Evolutionary conservation across 2,329 filamentous ascomycete species (phyloP).

Genomic region (Trichophaea hybrida): DNA sequence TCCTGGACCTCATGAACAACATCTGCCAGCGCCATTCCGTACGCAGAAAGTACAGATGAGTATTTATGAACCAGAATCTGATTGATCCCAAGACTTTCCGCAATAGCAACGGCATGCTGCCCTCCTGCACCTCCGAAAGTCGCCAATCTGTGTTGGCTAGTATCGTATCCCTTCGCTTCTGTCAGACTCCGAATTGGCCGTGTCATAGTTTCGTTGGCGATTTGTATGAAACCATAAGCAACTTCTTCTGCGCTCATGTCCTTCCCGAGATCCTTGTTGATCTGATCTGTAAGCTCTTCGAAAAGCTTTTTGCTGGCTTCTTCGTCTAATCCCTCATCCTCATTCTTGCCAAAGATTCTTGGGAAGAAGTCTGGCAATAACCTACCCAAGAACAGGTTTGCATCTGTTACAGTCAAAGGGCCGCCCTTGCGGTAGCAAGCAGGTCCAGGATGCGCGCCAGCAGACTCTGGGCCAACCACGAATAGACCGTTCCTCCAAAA

Average conservation of each 20-base stretch:
- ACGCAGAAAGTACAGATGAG: conserved; percentile 77
- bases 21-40: conserved; percentile 84
- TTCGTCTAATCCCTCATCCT: conserved; percentile 64
- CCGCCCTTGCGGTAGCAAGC: conserved; percentile 85
- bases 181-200: conserved; percentile 79
- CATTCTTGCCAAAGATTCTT: conserved; percentile 84
- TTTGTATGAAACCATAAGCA: conserved; percentile 75
- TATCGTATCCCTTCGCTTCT: conserved; percentile 83
- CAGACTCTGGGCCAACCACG: conserved; percentile 78
- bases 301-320: conserved; percentile 63
- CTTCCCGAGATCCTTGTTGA: conserved; percentile 49
- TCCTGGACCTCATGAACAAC: conserved; percentile 86
- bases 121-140: conserved; percentile 87
- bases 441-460: conserved; percentile 75
- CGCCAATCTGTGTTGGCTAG: conserved; percentile 74
- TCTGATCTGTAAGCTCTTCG: conserved; percentile 57
- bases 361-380: conserved; percentile 85
- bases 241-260: conserved; percentile 69
- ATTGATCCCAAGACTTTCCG: conserved; percentile 65
- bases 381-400: conserved; percentile 71
- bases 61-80: conserved; percentile 79
- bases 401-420: conserved; percentile 83
- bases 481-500: conserved; percentile 86
- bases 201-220: conserved; percentile 85
- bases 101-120: conserved; percentile 84